phyloP scores from a whole-genome alignment of 345 rosid genomes.

The Sisymbrium altissimum region DNA sequence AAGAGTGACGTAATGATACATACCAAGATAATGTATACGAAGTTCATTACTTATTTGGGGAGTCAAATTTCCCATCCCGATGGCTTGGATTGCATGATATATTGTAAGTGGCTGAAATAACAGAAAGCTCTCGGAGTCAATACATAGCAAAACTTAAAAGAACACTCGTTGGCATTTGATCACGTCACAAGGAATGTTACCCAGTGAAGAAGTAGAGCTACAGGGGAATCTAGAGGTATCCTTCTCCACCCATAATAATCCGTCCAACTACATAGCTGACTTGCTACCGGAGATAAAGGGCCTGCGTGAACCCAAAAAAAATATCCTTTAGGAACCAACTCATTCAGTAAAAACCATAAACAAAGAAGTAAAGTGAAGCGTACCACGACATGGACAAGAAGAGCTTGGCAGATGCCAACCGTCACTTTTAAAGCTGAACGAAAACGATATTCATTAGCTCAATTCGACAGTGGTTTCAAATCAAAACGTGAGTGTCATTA shows the following conservation, averaged over 20 bases:
- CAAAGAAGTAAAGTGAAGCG: background rate
- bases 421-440: slow-evolving; percentile 36
- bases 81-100: slow-evolving; percentile 59
- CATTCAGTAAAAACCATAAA: background rate
- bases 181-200: slow-evolving; percentile 39
- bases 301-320: slow-evolving; percentile 41
- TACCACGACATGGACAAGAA: slow-evolving; percentile 79
- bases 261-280: slow-evolving; percentile 47
- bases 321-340: slow-evolving; percentile 3
- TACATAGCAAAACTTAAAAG: background rate
- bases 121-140: background rate
- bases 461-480: background rate
- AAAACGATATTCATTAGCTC: background rate
- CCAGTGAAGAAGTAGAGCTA: slow-evolving; percentile 90
- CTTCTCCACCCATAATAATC: slow-evolving; percentile 81
- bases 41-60: slow-evolving; percentile 39
- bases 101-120: slow-evolving; percentile 74
- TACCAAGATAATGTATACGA: slow-evolving; percentile 91
- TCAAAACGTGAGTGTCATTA: background rate
- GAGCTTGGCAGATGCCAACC: slow-evolving; percentile 62
- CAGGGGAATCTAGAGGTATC: slow-evolving; percentile 76
- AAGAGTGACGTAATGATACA: slow-evolving; percentile 5
- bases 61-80: slow-evolving; percentile 38
- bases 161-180: background rate
- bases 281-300: slow-evolving; percentile 42